Conservation (phyloP, 345 rosid species). For the Noccaea caerulescens region DNA sequence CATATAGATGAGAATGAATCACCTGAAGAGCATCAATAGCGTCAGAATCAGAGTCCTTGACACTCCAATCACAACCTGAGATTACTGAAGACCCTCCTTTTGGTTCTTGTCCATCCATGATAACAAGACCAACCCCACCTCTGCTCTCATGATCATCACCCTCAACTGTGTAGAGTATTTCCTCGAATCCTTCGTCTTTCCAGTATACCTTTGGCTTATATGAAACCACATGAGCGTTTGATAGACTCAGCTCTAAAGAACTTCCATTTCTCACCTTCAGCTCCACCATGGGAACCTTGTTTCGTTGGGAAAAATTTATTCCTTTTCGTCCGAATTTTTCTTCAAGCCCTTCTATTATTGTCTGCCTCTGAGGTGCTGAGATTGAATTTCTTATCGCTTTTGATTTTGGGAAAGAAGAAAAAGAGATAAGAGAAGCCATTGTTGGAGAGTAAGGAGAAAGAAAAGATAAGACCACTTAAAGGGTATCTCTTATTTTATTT, state of each 20-base stretch:
- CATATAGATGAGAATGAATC: constrained; percentile 5
- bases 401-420: constrained; percentile 61
- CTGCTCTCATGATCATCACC: constrained; percentile 25
- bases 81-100: constrained; percentile 48
- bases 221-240: constrained; percentile 78
- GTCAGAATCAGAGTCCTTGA: constrained; percentile 80
- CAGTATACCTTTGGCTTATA: constrained; percentile 84
- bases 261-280: constrained; percentile 84
- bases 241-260: constrained; percentile 60
- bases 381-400: constrained; percentile 42
- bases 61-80: constrained; percentile 64
- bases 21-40: constrained; percentile 95
- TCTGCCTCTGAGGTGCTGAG: constrained; percentile 34
- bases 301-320: constrained; percentile 68
- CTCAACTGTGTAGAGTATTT: constrained; percentile 72
- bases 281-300: constrained; percentile 53
- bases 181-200: constrained; percentile 84
- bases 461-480: constrained; percentile 38
- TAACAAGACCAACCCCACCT: constrained; percentile 80
- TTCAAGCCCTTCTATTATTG: constrained; percentile 51
- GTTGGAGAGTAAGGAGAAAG: constrained; percentile 16
- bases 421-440: constrained; percentile 76
- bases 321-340: constrained; percentile 77
- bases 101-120: constrained; percentile 56
- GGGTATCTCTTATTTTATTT: too few species aligned